phyloP scores from a whole-genome alignment of 2,329 filamentous ascomycete genomes.

The Nakataea oryzae region DNA sequence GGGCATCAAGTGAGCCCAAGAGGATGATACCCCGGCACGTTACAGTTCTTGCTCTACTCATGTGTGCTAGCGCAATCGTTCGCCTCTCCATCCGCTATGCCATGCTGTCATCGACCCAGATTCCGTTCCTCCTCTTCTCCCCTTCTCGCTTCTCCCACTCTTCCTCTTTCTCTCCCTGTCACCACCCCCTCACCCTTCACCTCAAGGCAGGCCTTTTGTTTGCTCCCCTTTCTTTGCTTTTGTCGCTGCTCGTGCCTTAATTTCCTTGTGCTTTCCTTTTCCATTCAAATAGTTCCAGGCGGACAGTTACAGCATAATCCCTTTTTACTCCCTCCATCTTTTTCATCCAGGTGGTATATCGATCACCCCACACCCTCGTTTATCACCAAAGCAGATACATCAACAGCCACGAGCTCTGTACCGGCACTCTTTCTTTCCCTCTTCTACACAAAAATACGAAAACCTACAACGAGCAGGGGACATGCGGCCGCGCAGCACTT shows the following conservation, averaged over 20 bases:
- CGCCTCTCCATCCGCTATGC: background rate
- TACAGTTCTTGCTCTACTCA: background rate
- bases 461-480: background rate
- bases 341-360: background rate
- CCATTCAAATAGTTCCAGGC: background rate
- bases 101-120: background rate
- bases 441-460: background rate
- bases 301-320: background rate
- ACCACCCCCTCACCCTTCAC: background rate
- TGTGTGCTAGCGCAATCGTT: background rate
- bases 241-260: background rate
- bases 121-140: background rate
- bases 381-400: background rate
- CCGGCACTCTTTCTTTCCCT: background rate
- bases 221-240: background rate
- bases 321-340: background rate
- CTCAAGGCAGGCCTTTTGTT: conserved; percentile 2
- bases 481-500: background rate
- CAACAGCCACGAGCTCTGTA: background rate
- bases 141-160: background rate
- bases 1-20: background rate
- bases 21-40: background rate
- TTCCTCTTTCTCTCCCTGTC: background rate
- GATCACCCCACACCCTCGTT: background rate
- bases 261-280: background rate